Evolutionary conservation across 2,329 filamentous ascomycete genomes (phyloP), one percentile per base, ranked within the genome.

Genomic region (Neospermospora avenae): DNA sequence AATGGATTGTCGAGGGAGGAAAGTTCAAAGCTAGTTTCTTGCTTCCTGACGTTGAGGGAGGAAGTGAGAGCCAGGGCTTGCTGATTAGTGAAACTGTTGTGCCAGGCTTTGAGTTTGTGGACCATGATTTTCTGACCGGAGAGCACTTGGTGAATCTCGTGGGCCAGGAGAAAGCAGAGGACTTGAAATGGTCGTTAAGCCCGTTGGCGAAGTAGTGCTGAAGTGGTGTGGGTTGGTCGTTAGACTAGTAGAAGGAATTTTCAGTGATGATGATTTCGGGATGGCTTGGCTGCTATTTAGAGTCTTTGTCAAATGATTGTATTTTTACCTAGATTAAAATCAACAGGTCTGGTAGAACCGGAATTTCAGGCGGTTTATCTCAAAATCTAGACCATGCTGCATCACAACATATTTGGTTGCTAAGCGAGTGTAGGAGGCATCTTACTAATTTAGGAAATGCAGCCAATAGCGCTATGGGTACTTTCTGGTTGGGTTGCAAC

Each of bases 1-100:
- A 88, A 71, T 90, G 86, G 86, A 77, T 88, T 61, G 86, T 90
- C 7, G 84, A 87, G 56, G 86, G 86, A 0, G 85, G 83, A 4
- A 84, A 84, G 71, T 90, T 81, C 70, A 90, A 89, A 74, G 82
- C 81, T 11, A 86, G 80, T 67, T 88, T 81, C 71, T 68, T 89
- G 59, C 71, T 87, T 34, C 77, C 79, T 1, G 78, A 80, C 55
- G 71, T 69, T 10, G 73, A 73, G 45, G 72, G 69, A 22, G 72
- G 66, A 2, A 67, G 69, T 4, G 68, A 65, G 25, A 74, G 72
- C 39, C 76, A 74, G 39, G 77, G 83, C 0, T 71, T 88, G 66
- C 75, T 90, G 74, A 88, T 90, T 61, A 84, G 81, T 51, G 85
- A 90, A 76, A 87, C 84, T 0, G 85, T 88, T 1, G 78, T 88